Conservation (phyloP, 208 protist genomes). For the Trypanosoma lewisi region DNA sequence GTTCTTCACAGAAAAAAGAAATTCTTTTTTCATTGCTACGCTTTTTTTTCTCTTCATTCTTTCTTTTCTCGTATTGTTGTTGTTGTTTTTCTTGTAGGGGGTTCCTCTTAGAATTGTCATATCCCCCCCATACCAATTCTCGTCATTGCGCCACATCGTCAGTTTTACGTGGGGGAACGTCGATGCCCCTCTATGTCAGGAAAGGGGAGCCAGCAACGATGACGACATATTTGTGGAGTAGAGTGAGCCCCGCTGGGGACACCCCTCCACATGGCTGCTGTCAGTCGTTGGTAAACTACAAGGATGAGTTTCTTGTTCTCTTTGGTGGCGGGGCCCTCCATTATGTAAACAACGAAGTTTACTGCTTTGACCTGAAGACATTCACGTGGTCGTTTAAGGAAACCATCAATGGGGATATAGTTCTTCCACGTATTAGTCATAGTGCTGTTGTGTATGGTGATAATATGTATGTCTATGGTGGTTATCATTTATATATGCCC, state of each 20-base stretch:
- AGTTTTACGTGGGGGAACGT: background rate
- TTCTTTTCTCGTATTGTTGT: no score
- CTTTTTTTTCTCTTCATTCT: no score
- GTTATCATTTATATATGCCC: slow-evolving; percentile 46
- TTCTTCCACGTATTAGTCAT: slow-evolving; percentile 54
- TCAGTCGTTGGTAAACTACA: slow-evolving; percentile 64
- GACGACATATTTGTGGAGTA: slow-evolving; percentile 29
- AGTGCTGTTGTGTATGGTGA: slow-evolving; percentile 71
- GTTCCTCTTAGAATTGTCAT: no score
- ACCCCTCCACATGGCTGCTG: slow-evolving; percentile 71
- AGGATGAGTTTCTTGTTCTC: slow-evolving; percentile 68
- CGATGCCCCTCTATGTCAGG: slow-evolving; percentile 4
- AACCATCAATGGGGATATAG: slow-evolving; percentile 43
- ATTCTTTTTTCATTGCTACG: no score
- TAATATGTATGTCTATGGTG: slow-evolving; percentile 87
- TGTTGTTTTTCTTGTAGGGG: no score
- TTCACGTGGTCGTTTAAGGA: slow-evolving; percentile 36
- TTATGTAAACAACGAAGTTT: slow-evolving; percentile 43
- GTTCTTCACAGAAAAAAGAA: no score
- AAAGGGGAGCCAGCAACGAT: background rate
- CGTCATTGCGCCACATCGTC: background rate
- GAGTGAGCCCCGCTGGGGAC: slow-evolving; percentile 16
- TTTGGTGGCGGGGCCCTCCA: slow-evolving; percentile 72
- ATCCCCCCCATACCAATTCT: no score
- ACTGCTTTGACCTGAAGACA: slow-evolving; percentile 53